These are phyloP conservation scores for Aspergillus fischeri DNA, from an alignment of 2,329 filamentous ascomycete species.

Conservation along the genomic window DNA sequence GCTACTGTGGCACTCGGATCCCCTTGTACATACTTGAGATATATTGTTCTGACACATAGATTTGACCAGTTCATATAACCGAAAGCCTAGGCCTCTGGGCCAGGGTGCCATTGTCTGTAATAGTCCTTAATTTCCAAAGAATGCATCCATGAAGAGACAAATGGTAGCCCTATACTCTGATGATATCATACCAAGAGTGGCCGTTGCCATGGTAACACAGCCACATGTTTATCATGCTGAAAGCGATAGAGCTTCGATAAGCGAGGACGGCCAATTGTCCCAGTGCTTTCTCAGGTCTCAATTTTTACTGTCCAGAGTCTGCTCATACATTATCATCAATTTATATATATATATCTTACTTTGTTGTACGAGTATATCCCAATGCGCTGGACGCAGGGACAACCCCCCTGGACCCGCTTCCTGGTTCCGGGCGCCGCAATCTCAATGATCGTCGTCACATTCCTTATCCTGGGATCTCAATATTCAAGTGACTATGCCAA, in stretches of 20 bases:
- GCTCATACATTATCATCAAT: background rate
- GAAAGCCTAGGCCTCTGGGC: constrained; percentile 11
- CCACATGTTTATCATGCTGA: background rate
- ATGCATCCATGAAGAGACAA: too few species aligned
- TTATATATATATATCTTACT: background rate
- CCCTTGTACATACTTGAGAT: constrained; percentile 30
- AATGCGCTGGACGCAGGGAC: constrained; percentile 11
- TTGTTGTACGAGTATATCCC: background rate
- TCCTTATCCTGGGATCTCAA: constrained; percentile 20
- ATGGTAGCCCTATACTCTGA: too few species aligned
- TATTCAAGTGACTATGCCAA: constrained; percentile 14
- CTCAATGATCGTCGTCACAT: constrained; percentile 25
- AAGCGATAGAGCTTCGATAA: constrained; percentile 9
- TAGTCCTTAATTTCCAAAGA: too few species aligned
- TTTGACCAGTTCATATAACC: constrained; percentile 8
- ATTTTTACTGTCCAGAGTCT: background rate
- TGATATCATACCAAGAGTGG: background rate
- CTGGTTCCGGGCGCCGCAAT: constrained; percentile 23
- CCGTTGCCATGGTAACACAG: background rate
- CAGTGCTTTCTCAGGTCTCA: background rate
- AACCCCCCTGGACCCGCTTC: constrained; percentile 25
- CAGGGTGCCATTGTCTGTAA: constrained; percentile 9
- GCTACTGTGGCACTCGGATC: constrained; percentile 25
- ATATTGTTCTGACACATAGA: constrained; percentile 19
- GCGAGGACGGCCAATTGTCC: background rate